Percentiles rank a stretch among this genome's conserved stretches.
Evolutionary conservation across 192 early-diverging fungal species (phyloP).

Genomic region (Phlyctochytrium planicorne): DNA sequence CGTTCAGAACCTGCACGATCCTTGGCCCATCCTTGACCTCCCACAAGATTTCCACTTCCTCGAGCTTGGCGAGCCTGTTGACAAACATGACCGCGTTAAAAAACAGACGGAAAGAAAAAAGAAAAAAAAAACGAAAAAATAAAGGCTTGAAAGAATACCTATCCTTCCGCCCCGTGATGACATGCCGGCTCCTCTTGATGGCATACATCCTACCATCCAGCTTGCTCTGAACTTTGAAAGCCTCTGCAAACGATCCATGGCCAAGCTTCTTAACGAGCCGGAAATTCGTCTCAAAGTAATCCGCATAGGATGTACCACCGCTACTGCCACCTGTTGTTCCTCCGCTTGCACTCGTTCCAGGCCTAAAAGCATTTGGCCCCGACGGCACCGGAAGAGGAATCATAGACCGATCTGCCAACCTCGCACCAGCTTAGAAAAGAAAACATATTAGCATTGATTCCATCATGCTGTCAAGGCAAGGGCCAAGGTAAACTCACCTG

Average conservation of each 20-base stretch:
- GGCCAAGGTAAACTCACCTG: no score
- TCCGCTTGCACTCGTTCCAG: no score
- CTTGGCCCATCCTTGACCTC: slow-evolving; percentile 53
- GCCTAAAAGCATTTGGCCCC: background rate
- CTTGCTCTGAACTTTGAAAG: slow-evolving; percentile 70
- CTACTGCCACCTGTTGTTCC: background rate
- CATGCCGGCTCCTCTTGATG: slow-evolving; percentile 73
- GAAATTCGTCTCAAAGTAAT: slow-evolving; percentile 76
- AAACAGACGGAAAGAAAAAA: no score
- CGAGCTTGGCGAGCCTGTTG: slow-evolving; percentile 64
- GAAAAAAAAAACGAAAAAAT: no score
- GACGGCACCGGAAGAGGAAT: background rate
- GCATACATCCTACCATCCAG: slow-evolving; percentile 68
- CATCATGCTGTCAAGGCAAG: no score
- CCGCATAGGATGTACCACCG: slow-evolving; percentile 11
- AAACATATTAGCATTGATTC: slow-evolving; percentile 11
- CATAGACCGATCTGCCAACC: background rate
- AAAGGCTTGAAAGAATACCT: no score
- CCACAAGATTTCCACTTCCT: slow-evolving; percentile 84
- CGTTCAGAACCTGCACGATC: slow-evolving; percentile 70
- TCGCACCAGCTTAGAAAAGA: background rate
- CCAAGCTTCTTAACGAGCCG: slow-evolving; percentile 64
- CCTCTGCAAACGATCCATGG: slow-evolving; percentile 78
- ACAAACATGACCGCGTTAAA: no score
- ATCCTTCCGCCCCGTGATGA: slow-evolving; percentile 69